These are phyloP conservation scores for Cystobasidium tubakii DNA, from an alignment of 768 basidiomycete genomes.

Conservation along the genomic window DNA sequence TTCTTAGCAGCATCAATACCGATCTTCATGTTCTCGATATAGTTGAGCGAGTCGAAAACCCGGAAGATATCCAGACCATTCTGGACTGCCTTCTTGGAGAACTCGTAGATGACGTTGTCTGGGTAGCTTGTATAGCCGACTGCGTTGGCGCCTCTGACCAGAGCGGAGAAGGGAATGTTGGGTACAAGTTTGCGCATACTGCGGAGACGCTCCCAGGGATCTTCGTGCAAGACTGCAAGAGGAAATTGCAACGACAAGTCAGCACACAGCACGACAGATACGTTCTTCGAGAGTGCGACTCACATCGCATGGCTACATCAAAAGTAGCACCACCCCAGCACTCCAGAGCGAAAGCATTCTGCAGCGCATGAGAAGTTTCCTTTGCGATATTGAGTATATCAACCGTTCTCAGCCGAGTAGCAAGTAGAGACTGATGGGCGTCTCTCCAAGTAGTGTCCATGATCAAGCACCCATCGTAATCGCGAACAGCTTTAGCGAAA, in stretches of 20 bases:
- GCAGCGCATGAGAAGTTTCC: constrained; percentile 88
- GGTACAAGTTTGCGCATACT: constrained; percentile 90
- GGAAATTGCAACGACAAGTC: background rate
- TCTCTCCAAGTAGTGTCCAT: constrained; percentile 99
- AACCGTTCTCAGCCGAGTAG: constrained; percentile 87
- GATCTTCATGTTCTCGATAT: constrained; percentile 95
- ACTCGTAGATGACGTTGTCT: constrained; percentile 96
- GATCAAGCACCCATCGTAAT: constrained; percentile 88
- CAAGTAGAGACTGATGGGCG: constrained; percentile 94
- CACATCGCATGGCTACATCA: constrained; percentile 90
- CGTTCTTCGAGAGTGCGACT: background rate
- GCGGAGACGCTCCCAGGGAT: constrained; percentile 97
- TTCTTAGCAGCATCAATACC: constrained; percentile 99
- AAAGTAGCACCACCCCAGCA: constrained; percentile 97
- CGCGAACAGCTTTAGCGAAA: constrained; percentile 94
- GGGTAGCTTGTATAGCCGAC: constrained; percentile 99
- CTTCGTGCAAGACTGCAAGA: constrained; percentile 96
- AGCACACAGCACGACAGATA: background rate
- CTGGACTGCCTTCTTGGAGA: constrained; percentile 99
- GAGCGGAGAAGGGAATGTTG: constrained; percentile 95
- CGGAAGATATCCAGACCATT: constrained; percentile 99
- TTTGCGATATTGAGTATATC: constrained; percentile 99
- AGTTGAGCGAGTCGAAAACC: constrained; percentile 98
- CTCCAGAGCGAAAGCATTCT: constrained; percentile 92
- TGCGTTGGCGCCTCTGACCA: constrained; percentile 97